These are phyloP conservation scores for Capronia coronata DNA, from an alignment of 2,329 filamentous ascomycete genomes.

Conservation along the genomic window DNA sequence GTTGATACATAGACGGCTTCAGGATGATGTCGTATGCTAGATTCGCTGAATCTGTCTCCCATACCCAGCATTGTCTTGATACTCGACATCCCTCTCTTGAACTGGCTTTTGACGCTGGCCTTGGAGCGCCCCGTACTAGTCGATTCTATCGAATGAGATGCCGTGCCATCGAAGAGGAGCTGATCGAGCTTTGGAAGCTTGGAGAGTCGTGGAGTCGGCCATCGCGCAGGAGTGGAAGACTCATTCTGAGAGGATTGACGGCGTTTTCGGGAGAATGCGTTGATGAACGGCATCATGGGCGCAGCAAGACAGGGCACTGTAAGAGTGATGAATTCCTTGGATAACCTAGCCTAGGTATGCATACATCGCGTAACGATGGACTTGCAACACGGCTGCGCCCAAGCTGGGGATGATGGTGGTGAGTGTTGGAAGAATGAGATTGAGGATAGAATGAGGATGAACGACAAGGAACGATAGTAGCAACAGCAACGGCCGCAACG, in stretches of 20 bases:
- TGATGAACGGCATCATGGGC: constrained; percentile 17
- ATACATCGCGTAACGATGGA: constrained; percentile 12
- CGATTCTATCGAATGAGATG: constrained; percentile 22
- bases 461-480: neutral
- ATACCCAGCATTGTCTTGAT: constrained; percentile 19
- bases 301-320: neutral
- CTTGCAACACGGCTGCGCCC: neutral
- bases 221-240: neutral
- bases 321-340: neutral
- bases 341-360: neutral
- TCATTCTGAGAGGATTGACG: constrained; percentile 3
- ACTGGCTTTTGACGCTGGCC: constrained; percentile 17
- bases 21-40: constrained; percentile 7
- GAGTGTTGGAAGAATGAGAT: neutral
- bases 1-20: constrained; percentile 7
- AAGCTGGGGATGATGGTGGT: neutral
- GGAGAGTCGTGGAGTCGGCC: constrained; percentile 6
- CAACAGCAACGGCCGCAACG: neutral
- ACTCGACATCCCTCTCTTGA: constrained; percentile 19
- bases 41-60: constrained; percentile 9
- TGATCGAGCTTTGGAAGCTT: constrained; percentile 17
- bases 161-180: constrained; percentile 21
- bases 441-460: neutral
- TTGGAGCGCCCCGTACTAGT: constrained; percentile 18
- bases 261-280: constrained; percentile 19